Conservation (phyloP, 225 moss, liverwort and hornwort species). For the Pseudoscleropodium purum region DNA sequence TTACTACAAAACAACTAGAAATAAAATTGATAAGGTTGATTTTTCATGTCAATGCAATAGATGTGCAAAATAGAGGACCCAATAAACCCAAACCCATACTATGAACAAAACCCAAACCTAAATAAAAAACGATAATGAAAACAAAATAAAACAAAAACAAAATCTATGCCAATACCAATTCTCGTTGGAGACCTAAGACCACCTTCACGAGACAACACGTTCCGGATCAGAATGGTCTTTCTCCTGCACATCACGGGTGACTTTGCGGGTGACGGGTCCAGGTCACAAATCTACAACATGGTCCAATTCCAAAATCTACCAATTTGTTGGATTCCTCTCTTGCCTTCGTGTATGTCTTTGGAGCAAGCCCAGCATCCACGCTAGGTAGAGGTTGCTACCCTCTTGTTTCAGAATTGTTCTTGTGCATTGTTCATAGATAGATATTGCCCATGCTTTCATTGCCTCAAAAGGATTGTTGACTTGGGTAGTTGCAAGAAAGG, state of each 20-base stretch:
- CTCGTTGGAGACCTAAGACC: neutral
- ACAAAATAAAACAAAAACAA: neutral
- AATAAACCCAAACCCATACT: neutral
- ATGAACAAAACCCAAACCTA: neutral
- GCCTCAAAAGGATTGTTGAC: too few species aligned
- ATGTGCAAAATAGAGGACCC: neutral
- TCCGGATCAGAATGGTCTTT: neutral
- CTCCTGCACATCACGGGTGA: neutral
- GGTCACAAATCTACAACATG: too few species aligned
- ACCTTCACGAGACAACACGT: neutral
- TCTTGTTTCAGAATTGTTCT: too few species aligned
- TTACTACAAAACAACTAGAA: rapidly evolving
- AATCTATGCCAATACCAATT: neutral
- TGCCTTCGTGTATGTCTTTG: too few species aligned
- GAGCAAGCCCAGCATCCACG: too few species aligned
- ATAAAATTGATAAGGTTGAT: neutral
- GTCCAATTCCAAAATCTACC: too few species aligned
- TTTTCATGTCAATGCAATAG: neutral
- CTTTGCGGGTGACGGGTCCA: slow-evolving; percentile 6
- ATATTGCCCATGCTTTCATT: too few species aligned
- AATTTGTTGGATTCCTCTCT: too few species aligned
- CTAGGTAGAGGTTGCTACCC: too few species aligned
- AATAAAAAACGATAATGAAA: too few species aligned
- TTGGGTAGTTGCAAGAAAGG: too few species aligned
- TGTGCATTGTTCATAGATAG: too few species aligned